Base-by-base conservation (phyloP, 441 rosid species). In the Erodium chrysanthum region DNA sequence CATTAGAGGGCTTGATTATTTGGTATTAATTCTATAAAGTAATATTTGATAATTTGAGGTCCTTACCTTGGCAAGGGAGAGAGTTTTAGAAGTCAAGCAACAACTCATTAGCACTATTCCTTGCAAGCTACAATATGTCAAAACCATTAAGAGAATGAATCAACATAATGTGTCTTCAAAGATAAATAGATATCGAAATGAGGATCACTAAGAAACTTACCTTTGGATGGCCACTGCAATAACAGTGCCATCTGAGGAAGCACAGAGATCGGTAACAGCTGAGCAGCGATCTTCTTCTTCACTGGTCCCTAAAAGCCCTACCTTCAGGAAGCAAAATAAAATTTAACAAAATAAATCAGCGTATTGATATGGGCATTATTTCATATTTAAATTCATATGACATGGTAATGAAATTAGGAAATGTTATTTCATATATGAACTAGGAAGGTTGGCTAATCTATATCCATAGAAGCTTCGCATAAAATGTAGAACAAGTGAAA, bases 221-320 rank as follows among this genome's bases (percentile, higher is more conserved):
- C 94, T 84, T 71, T 91, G 96, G 76, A 87, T 68, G 69, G 96
- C 79, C 56, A 84, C 96, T 15, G 94, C 97, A 68, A 89, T 80
- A 70, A 83, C 69, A 61, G 82, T 74, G 50, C 79, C 73, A 65
- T 74, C 74, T n/a, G 82, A 77, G 74, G 85, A 73, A n/a, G 83
- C 42, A 78, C 96, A 86, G 12, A 93, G 74, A 76, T 82, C 88
- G 0, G 86, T 89, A 52, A 89, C 84, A 42, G 86, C 76, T 25
- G 69, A 79, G 77, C 73, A 80, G n/a, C 67, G 18, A 64, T 72
- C 80, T 62, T 40, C 70, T 71, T 86, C 92, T 66, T 77, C 85
- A 66, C 70, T 72, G 31, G 80, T 74, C 67, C 77, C 83, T 71
- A 73, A 25, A 67, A 70, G 74, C 66, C 75, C 90, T 74, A 78